phyloP scores from a whole-genome alignment of 108 stramenopile genomes.

The Fistulifera solaris region DNA sequence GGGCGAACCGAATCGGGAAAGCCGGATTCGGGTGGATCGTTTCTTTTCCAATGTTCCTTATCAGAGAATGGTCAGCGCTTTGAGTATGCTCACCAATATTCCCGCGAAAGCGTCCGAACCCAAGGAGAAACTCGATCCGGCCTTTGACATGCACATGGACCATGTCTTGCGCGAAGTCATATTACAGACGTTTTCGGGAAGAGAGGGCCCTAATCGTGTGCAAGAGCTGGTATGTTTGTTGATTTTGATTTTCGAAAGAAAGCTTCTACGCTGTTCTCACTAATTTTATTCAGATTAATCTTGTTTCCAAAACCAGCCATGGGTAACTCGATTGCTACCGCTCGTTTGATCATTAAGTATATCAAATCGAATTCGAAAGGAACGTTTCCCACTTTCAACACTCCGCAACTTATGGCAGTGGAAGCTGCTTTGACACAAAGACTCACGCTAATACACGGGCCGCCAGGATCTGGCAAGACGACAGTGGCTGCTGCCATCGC shows the following conservation, averaged over 20 bases:
- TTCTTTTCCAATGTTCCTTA: slow-evolving; percentile 83
- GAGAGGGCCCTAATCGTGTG: slow-evolving; percentile 32
- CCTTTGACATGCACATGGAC: slow-evolving; percentile 37
- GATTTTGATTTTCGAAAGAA: too few relatives aligned
- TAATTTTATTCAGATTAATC: slow-evolving; percentile 20
- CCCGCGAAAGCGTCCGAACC: slow-evolving; percentile 20
- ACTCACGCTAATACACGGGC: slow-evolving; percentile 76
- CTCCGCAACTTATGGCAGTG: slow-evolving; percentile 70
- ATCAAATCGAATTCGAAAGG: slow-evolving; percentile 46
- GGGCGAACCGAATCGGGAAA: slow-evolving; percentile 35
- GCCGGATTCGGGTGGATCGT: slow-evolving; percentile 59
- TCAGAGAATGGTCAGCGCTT: slow-evolving; percentile 67
- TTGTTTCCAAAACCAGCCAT: slow-evolving; percentile 64
- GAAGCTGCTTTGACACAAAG: slow-evolving; percentile 70
- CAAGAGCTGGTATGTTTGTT: slow-evolving; percentile 33
- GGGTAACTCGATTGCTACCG: slow-evolving; percentile 53
- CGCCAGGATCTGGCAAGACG: slow-evolving; percentile 73
- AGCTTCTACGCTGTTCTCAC: neutral
- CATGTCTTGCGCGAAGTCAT: slow-evolving; percentile 60
- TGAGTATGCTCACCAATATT: slow-evolving; percentile 54
- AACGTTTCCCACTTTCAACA: slow-evolving; percentile 57
- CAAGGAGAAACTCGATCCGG: slow-evolving; percentile 8
- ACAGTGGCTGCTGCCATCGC: slow-evolving; percentile 66
- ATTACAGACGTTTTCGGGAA: slow-evolving; percentile 45
- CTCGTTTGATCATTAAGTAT: slow-evolving; percentile 38